phyloP scores from a whole-genome alignment of 208 protist species.

The Sergeia podlipaevii region DNA sequence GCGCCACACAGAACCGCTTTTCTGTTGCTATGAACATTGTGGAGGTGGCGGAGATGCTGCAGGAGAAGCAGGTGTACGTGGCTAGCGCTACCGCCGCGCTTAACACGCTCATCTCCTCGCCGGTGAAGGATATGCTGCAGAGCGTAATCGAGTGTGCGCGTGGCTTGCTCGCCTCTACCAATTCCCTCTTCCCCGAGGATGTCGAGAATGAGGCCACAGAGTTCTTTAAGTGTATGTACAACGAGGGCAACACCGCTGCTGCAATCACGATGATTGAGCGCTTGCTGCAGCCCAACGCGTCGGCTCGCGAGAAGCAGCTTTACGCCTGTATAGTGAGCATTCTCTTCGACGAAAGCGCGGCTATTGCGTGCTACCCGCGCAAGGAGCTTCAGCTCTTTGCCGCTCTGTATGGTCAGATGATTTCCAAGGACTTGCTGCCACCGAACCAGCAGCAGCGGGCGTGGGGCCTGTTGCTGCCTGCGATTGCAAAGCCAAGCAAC shows the following conservation, averaged over 20 bases:
- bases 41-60: conserved; percentile 82
- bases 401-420: conserved; percentile 80
- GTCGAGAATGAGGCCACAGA: conserved; percentile 79
- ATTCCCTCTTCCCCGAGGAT: conserved; percentile 80
- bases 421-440: conserved; percentile 71
- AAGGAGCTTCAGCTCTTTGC: conserved; percentile 85
- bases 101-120: conserved; percentile 66
- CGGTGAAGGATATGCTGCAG: conserved; percentile 74
- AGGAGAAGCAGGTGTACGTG: conserved; percentile 76
- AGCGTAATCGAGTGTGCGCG: conserved; percentile 71
- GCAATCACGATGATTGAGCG: conserved; percentile 56
- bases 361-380: conserved; percentile 68
- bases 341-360: conserved; percentile 79
- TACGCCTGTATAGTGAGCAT: conserved; percentile 86
- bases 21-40: conserved; percentile 81
- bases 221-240: conserved; percentile 86
- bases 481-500: conserved; percentile 86
- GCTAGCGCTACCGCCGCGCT: conserved; percentile 77
- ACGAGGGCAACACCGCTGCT: conserved; percentile 39
- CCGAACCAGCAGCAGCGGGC: conserved; percentile 72
- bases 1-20: conserved; percentile 84
- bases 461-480: conserved; percentile 88
- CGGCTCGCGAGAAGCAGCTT: conserved; percentile 75
- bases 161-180: conserved; percentile 59
- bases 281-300: conserved; percentile 53